These are phyloP conservation scores for Chionographis japonica DNA, from an alignment of 106 monocot genomes.

Conservation along the genomic window DNA sequence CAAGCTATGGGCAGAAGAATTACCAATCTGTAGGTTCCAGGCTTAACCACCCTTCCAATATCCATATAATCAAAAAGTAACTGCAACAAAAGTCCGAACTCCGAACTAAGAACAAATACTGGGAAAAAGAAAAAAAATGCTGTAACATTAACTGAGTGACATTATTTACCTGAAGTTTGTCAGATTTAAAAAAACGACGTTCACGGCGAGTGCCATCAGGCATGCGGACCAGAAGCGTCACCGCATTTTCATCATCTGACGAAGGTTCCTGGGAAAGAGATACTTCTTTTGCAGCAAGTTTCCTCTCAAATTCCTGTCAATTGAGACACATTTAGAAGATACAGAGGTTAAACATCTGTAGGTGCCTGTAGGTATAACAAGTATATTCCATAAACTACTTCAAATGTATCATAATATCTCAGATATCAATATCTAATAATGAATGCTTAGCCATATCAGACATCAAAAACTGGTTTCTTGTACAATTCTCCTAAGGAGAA, in stretches of 20 bases:
- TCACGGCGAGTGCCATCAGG: conserved; percentile 87
- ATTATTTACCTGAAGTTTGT: conserved; percentile 72
- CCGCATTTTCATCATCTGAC: conserved; percentile 61
- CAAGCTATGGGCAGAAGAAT: conserved; percentile 5
- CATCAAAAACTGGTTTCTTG: too few relatives aligned
- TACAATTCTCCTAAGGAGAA: too few relatives aligned
- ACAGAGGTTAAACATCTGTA: too few relatives aligned
- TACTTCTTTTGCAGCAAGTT: conserved; percentile 72
- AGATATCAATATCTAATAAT: too few relatives aligned
- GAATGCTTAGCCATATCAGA: too few relatives aligned
- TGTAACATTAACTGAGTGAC: not conserved
- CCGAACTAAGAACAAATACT: conserved; percentile 1
- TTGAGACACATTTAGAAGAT: not conserved
- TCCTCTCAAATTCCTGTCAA: conserved; percentile 70
- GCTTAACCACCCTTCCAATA: conserved; percentile 64
- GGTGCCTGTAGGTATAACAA: too few relatives aligned
- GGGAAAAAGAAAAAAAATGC: not conserved
- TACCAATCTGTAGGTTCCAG: conserved; percentile 97
- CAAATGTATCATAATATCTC: too few relatives aligned
- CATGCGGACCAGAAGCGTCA: conserved; percentile 85
- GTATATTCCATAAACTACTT: too few relatives aligned
- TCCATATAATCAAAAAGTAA: conserved; percentile 87
- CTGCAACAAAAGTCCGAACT: conserved; percentile 43
- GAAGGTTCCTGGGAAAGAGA: conserved; percentile 76
- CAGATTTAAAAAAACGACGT: conserved; percentile 87